phyloP scores from a whole-genome alignment of 2,329 filamentous ascomycete species.

The Dactylonectria estremocensis region DNA sequence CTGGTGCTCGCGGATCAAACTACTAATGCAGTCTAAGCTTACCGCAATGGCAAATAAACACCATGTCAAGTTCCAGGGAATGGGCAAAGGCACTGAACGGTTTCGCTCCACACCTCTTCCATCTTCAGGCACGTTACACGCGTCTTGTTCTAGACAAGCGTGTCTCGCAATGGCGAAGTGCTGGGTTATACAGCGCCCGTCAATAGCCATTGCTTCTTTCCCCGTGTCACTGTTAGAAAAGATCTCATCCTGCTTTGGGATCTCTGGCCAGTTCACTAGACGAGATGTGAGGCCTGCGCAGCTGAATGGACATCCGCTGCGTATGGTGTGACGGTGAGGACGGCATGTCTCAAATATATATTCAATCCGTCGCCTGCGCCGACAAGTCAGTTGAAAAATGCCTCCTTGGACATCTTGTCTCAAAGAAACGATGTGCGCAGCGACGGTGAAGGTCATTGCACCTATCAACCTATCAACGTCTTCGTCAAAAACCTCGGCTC shows the following conservation, averaged over 20 bases:
- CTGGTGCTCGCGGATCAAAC: constrained; percentile 5
- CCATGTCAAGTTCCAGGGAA: constrained; percentile 7
- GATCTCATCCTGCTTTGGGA: constrained; percentile 43
- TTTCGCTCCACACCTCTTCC: constrained; percentile 6
- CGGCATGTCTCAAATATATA: constrained; percentile 53
- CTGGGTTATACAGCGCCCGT: constrained; percentile 56
- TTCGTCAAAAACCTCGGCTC: constrained; percentile 17
- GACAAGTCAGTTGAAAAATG: constrained; percentile 36
- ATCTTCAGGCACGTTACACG: constrained; percentile 28
- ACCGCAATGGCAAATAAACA: constrained; percentile 7
- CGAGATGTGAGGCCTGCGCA: constrained; percentile 42
- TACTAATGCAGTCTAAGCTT: too few species aligned
- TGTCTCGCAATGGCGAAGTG: constrained; percentile 36
- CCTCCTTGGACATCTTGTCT: constrained; percentile 44
- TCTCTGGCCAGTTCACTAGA: constrained; percentile 27
- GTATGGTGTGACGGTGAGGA: constrained; percentile 44
- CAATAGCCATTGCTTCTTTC: constrained; percentile 51
- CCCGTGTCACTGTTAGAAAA: constrained; percentile 54
- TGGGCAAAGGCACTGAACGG: not conserved
- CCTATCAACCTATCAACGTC: constrained; percentile 11
- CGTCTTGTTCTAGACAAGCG: constrained; percentile 35
- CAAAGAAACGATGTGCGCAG: constrained; percentile 41
- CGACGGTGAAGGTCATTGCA: constrained; percentile 19
- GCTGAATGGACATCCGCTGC: constrained; percentile 39
- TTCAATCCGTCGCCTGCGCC: constrained; percentile 43